Conservation (phyloP, 2,329 filamentous ascomycete species). For the Periconia macrospinosa region DNA sequence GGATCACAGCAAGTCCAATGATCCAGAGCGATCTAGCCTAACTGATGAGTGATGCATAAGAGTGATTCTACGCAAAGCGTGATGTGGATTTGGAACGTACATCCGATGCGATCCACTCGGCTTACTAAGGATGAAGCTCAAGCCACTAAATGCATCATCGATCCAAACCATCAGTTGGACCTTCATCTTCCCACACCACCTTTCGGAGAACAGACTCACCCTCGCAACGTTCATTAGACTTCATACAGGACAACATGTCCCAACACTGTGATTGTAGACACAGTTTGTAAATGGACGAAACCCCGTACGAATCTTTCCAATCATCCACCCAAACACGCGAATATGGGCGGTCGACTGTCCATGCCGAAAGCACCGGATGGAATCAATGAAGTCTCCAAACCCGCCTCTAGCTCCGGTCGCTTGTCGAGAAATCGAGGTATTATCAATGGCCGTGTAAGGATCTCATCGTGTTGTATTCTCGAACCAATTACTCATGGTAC, state of each 20-base stretch:
- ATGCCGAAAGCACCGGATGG: slow-evolving; percentile 48
- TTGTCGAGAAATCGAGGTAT: slow-evolving; percentile 33
- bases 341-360: slow-evolving; percentile 52
- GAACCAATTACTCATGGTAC: slow-evolving; percentile 3
- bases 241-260: slow-evolving; percentile 1
- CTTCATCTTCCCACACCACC: neutral
- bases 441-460: slow-evolving; percentile 39
- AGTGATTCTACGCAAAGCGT: too few relatives aligned
- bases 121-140: neutral
- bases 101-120: too few relatives aligned
- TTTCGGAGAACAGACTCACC: too few relatives aligned
- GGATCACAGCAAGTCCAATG: too few relatives aligned
- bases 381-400: slow-evolving; percentile 45
- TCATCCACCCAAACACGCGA: neutral
- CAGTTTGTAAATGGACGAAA: neutral
- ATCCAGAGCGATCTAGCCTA: too few relatives aligned
- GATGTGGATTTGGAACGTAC: too few relatives aligned
- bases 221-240: neutral
- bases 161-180: neutral
- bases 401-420: slow-evolving; percentile 36
- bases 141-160: neutral
- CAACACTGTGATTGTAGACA: neutral
- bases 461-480: neutral
- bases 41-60: too few relatives aligned
- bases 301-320: neutral